Evolutionary conservation across 306 rosid species (phyloP).

Genomic region (Styphnolobium japonicum): DNA sequence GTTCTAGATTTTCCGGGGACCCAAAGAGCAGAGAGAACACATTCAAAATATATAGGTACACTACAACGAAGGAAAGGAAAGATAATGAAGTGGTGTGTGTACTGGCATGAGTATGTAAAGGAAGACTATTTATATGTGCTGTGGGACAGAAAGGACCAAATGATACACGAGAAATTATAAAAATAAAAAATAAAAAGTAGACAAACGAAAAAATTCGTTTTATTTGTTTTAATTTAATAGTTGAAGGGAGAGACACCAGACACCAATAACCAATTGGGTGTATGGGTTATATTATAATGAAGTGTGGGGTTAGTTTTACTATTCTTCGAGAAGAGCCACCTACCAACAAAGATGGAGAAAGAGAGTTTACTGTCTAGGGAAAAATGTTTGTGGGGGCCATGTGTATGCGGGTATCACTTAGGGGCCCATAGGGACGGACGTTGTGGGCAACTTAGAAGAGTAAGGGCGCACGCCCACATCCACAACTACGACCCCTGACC

Average conservation of each 20-base stretch:
- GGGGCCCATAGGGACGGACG: constrained; percentile 44
- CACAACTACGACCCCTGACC: constrained; percentile 77
- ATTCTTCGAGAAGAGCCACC: constrained; percentile 48
- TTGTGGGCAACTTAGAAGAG: constrained; percentile 34
- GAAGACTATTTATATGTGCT: constrained; percentile 52
- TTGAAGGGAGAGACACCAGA: constrained; percentile 27
- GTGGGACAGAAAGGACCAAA: constrained; percentile 39
- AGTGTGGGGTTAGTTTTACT: constrained; percentile 40
- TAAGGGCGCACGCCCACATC: constrained; percentile 69
- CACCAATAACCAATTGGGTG: constrained; percentile 34
- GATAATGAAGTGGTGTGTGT: constrained; percentile 32
- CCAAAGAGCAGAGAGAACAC: constrained; percentile 28
- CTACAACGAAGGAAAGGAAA: constrained; percentile 13
- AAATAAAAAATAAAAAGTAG: not conserved
- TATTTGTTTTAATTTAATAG: constrained; percentile 17
- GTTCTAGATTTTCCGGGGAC: constrained; percentile 25
- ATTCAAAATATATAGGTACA: constrained; percentile 19
- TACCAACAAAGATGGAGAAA: constrained; percentile 41
- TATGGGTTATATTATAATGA: not conserved
- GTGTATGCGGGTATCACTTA: constrained; percentile 38
- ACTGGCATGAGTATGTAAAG: constrained; percentile 49
- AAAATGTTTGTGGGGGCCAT: constrained; percentile 43
- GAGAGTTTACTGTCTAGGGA: constrained; percentile 16
- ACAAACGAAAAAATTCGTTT: not conserved
- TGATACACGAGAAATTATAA: constrained; percentile 12